A percentile compares a stretch with the other conserved stretches of the same genome.
Evolutionary conservation across 1,284 basidiomycete genomes (phyloP).

Genomic region (Agroathelia rolfsii): DNA sequence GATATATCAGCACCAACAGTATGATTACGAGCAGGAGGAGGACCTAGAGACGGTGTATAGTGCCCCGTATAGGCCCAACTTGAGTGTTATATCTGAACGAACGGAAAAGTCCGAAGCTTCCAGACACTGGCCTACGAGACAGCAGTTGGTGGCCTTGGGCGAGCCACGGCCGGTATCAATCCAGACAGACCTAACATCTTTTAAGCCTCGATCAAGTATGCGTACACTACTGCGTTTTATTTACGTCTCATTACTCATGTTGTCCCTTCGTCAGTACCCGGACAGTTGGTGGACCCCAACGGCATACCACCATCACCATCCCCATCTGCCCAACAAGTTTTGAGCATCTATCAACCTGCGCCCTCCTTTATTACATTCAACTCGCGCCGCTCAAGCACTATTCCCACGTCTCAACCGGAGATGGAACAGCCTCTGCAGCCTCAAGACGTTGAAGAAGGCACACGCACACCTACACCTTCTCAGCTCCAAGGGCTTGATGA

Average conservation of each 20-base stretch:
- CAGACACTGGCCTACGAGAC: slow-evolving; percentile 31
- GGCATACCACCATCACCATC: slow-evolving; percentile 53
- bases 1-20: slow-evolving; percentile 18
- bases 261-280: slow-evolving; percentile 11
- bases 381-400: slow-evolving; percentile 29
- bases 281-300: slow-evolving; percentile 40
- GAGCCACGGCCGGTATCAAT: slow-evolving; percentile 22
- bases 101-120: slow-evolving; percentile 55
- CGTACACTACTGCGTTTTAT: too few species aligned
- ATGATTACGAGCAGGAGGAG: slow-evolving; percentile 13
- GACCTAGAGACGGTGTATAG: slow-evolving; percentile 9
- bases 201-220: too few species aligned
- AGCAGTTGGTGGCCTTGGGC: slow-evolving; percentile 26
- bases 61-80: too few species aligned
- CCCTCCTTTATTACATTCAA: slow-evolving; percentile 40
- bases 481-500: slow-evolving; percentile 6
- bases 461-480: slow-evolving; percentile 12
- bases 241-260: too few species aligned
- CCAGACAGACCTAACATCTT: neutral
- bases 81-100: slow-evolving; percentile 57
- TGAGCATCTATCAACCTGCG: slow-evolving; percentile 50
- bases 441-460: too few species aligned
- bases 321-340: slow-evolving; percentile 59
- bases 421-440: slow-evolving; percentile 9
- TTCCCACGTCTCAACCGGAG: slow-evolving; percentile 16